phyloP scores from a whole-genome alignment of 352 stramenopile genomes.

The Phytophthora podocarpi region DNA sequence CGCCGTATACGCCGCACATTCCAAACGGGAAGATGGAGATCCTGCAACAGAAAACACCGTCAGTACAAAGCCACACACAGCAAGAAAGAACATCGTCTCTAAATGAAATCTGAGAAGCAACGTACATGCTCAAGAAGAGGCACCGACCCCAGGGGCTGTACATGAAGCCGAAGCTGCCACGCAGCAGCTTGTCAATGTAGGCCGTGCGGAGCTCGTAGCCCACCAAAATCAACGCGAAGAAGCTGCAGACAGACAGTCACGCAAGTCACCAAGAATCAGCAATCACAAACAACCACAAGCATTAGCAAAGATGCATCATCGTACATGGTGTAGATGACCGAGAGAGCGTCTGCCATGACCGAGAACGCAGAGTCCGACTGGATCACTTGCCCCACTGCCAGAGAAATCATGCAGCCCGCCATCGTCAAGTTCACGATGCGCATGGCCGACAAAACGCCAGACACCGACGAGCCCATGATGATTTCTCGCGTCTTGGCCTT shows the following conservation, averaged over 20 bases:
- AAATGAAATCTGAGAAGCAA: too few relatives aligned
- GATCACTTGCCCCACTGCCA: conserved; percentile 74
- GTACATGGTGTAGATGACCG: conserved; percentile 89
- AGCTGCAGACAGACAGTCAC: conserved; percentile 54
- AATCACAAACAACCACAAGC: not conserved
- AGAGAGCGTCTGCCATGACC: conserved; percentile 76
- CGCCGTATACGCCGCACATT: conserved; percentile 83
- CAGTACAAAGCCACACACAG: not conserved
- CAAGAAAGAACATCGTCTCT: not conserved
- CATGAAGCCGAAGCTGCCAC: conserved; percentile 88
- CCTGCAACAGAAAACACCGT: conserved; percentile 34
- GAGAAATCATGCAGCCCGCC: conserved; percentile 74
- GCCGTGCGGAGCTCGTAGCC: conserved; percentile 84
- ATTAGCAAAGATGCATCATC: not conserved
- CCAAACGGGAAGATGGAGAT: conserved; percentile 91
- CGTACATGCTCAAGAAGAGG: conserved; percentile 87
- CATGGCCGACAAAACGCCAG: conserved; percentile 78
- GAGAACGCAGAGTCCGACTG: conserved; percentile 70
- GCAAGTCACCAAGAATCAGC: too few relatives aligned
- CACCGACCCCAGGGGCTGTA: conserved; percentile 89
- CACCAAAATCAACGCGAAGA: conserved; percentile 84
- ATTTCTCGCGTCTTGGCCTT: conserved; percentile 83
- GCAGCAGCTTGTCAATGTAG: conserved; percentile 68
- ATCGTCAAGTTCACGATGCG: conserved; percentile 78
- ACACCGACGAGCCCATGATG: conserved; percentile 83